These are phyloP conservation scores for Globisporangium cylindrosporum DNA, from an alignment of 352 stramenopile species.

Conservation along the genomic window DNA sequence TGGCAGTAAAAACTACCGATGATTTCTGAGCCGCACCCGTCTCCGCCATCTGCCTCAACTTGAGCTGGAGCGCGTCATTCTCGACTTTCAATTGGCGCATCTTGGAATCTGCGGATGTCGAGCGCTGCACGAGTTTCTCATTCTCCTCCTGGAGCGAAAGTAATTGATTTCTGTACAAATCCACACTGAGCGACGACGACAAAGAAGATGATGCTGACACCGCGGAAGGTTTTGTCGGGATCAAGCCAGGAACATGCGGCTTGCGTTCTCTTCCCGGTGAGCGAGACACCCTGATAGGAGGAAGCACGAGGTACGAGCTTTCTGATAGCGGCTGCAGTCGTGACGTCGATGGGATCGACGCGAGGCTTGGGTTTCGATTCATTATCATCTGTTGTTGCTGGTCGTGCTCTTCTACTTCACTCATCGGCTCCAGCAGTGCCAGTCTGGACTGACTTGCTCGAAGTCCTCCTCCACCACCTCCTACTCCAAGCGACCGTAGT, in stretches of 20 bases:
- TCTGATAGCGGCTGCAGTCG: slow-evolving; percentile 27
- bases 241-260: background rate
- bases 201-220: slow-evolving; percentile 9
- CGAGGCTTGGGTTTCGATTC: slow-evolving; percentile 20
- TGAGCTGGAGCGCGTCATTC: slow-evolving; percentile 41
- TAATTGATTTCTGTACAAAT: slow-evolving; percentile 52
- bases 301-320: slow-evolving; percentile 8
- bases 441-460: slow-evolving; percentile 11
- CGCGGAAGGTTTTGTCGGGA: slow-evolving; percentile 5
- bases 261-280: slow-evolving; percentile 16
- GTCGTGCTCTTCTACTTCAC: slow-evolving; percentile 2
- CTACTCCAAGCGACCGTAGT: slow-evolving; percentile 27
- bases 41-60: slow-evolving; percentile 9
- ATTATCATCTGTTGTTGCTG: background rate
- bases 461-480: slow-evolving; percentile 10
- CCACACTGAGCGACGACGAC: slow-evolving; percentile 16
- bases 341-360: slow-evolving; percentile 24
- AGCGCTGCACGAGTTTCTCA: slow-evolving; percentile 39
- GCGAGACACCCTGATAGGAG: slow-evolving; percentile 5
- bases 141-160: slow-evolving; percentile 63
- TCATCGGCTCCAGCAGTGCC: background rate
- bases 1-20: background rate
- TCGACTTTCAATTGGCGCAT: slow-evolving; percentile 39
- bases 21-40: slow-evolving; percentile 8
- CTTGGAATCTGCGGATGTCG: slow-evolving; percentile 24